Conservation (phyloP, 2,329 filamentous ascomycete genomes). For the Aspergillus fumigatus region DNA sequence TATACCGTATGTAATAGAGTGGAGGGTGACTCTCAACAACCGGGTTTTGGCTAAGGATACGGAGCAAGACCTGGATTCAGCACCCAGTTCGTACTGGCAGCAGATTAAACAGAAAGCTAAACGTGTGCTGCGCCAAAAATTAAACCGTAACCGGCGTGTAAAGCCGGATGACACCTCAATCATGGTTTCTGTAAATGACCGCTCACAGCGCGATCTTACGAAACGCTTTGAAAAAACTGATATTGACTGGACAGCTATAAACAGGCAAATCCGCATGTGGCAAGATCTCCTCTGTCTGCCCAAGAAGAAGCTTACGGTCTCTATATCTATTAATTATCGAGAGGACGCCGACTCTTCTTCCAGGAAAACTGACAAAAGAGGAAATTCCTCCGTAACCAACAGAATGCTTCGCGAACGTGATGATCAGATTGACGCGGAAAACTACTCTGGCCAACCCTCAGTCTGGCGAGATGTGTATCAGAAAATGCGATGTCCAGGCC, state of each 20-base stretch:
- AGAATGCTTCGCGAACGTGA: constrained; percentile 23
- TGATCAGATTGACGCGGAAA: constrained; percentile 21
- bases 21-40: constrained; percentile 20
- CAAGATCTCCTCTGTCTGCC: constrained; percentile 13
- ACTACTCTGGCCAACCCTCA: constrained; percentile 19
- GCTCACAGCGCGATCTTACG: constrained; percentile 15
- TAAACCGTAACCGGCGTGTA: constrained; percentile 16
- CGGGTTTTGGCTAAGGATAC: constrained; percentile 15
- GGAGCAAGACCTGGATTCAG: constrained; percentile 16
- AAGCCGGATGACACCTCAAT: constrained; percentile 15
- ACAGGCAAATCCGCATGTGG: constrained; percentile 20
- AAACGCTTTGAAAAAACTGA: constrained; percentile 20
- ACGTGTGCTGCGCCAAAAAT: constrained; percentile 15
- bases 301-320: constrained; percentile 18
- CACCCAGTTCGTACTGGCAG: constrained; percentile 15
- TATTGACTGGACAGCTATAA: constrained; percentile 19
- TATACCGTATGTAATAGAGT: constrained; percentile 17
- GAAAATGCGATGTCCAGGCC: constrained; percentile 26
- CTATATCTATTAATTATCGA: constrained; percentile 24
- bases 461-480: constrained; percentile 29
- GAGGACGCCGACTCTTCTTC: constrained; percentile 9
- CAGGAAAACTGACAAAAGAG: constrained; percentile 14
- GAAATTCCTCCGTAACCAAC: constrained; percentile 14
- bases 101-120: constrained; percentile 14
- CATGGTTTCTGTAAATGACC: constrained; percentile 16